Percentiles rank a stretch among this genome's conserved stretches.
phyloP scores from a whole-genome alignment of 257 asterid genomes.

The Jaltomata sinuosa region DNA sequence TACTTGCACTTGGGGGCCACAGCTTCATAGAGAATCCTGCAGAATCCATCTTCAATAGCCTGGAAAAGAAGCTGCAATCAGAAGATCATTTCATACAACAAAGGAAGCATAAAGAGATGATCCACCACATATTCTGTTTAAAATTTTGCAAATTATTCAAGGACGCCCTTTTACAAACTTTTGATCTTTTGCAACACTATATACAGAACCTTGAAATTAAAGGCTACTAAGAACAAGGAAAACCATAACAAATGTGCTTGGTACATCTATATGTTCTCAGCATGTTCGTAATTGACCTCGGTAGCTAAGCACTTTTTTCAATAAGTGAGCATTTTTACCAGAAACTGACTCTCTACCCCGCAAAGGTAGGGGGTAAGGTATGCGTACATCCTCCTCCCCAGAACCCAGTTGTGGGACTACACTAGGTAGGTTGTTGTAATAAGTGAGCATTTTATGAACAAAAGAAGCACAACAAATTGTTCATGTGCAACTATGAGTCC shows the following conservation, averaged over 20 bases:
- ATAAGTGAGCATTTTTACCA: not conserved
- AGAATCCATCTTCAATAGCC: constrained; percentile 50
- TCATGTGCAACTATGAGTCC: not conserved
- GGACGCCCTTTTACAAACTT: not conserved
- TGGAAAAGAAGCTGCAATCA: constrained; percentile 3
- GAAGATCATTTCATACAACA: not conserved
- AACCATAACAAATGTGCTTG: not conserved
- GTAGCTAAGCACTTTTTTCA: not conserved
- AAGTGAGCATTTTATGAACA: not conserved
- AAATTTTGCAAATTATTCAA: not conserved
- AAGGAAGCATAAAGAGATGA: not conserved
- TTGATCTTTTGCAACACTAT: not conserved
- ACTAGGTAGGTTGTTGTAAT: too few relatives aligned
- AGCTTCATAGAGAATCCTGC: constrained; percentile 42
- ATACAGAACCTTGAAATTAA: not conserved
- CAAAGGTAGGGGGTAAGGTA: too few relatives aligned
- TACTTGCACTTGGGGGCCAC: constrained; percentile 76
- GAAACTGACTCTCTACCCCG: too few relatives aligned
- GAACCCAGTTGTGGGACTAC: too few relatives aligned
- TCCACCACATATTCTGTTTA: not conserved
- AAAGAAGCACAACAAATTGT: not conserved
- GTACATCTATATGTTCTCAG: not conserved
- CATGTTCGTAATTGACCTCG: not conserved
- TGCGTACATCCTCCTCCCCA: too few relatives aligned
- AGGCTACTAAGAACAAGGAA: not conserved